phyloP scores from a whole-genome alignment of 768 basidiomycete genomes.

The Sporobolomyces pararoseus region DNA sequence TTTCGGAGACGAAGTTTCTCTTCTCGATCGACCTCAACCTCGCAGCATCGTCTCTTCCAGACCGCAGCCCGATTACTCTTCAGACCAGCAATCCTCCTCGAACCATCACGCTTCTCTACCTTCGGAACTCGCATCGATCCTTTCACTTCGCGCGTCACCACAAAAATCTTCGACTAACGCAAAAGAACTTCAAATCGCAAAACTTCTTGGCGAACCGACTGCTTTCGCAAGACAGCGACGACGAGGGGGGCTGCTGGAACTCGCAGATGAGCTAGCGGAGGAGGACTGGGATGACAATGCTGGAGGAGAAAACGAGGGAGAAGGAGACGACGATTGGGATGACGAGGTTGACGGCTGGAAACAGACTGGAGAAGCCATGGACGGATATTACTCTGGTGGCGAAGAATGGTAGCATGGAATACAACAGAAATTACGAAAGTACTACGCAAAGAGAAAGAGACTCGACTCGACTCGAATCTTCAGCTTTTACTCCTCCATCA shows the following conservation, averaged over 20 bases:
- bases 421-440: slow-evolving; percentile 6
- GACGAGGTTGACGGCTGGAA: slow-evolving; percentile 40
- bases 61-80: background rate
- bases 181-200: slow-evolving; percentile 27
- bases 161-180: slow-evolving; percentile 5
- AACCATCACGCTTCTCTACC: slow-evolving; percentile 11
- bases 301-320: background rate
- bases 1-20: slow-evolving; percentile 1
- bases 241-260: slow-evolving; percentile 17
- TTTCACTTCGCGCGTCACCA: slow-evolving; percentile 33
- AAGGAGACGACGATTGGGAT: slow-evolving; percentile 42
- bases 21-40: slow-evolving; percentile 2
- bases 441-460: background rate
- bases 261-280: slow-evolving; percentile 12
- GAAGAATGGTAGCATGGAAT: slow-evolving; percentile 13
- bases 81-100: background rate
- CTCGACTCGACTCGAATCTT: background rate
- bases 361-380: slow-evolving; percentile 35
- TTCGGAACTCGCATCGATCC: slow-evolving; percentile 30
- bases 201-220: slow-evolving; percentile 17
- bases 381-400: slow-evolving; percentile 31
- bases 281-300: background rate
- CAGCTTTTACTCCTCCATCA: slow-evolving; percentile 2
- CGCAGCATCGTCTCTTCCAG: background rate
- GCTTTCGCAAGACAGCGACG: background rate